These are phyloP conservation scores for Rutstroemia sp. DNA, from an alignment of 2,329 filamentous ascomycete genomes.

Conservation along the genomic window DNA sequence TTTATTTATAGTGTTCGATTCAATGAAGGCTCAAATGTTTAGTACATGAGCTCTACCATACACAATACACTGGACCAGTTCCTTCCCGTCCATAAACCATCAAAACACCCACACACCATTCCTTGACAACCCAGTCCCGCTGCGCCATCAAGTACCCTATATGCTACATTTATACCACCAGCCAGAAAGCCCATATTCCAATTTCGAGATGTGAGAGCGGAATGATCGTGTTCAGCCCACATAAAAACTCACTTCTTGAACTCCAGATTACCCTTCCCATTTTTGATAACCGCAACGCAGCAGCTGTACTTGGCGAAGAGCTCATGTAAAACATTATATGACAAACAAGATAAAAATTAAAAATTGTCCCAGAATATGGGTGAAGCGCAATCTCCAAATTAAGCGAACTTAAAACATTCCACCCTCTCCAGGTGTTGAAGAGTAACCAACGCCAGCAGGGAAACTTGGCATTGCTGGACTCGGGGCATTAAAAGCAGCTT, in stretches of 20 bases:
- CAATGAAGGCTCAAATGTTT: slow-evolving; percentile 5
- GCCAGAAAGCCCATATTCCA: background rate
- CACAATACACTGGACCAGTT: background rate
- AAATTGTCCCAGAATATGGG: slow-evolving; percentile 16
- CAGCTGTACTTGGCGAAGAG: slow-evolving; percentile 16
- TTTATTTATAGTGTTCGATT: background rate
- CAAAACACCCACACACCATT: background rate
- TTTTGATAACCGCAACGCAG: slow-evolving; percentile 16
- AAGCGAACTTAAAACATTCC: slow-evolving; percentile 26
- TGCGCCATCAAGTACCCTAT: slow-evolving; percentile 16
- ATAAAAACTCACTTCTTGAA: slow-evolving; percentile 10
- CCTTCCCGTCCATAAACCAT: background rate
- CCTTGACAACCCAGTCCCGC: slow-evolving; percentile 21
- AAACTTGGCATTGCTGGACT: slow-evolving; percentile 25
- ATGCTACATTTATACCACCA: slow-evolving; percentile 8
- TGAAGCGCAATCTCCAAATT: slow-evolving; percentile 4
- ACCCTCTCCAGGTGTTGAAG: slow-evolving; percentile 13
- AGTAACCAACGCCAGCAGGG: slow-evolving; percentile 2
- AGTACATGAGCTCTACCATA: slow-evolving; percentile 4
- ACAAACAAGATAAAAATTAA: slow-evolving; percentile 11
- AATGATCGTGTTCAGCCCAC: background rate
- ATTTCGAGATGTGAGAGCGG: background rate
- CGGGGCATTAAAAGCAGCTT: slow-evolving; percentile 19
- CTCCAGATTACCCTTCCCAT: slow-evolving; percentile 18
- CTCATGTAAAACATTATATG: slow-evolving; percentile 25